phyloP scores from a whole-genome alignment of 345 rosid genomes.

The Ceriops tagal region DNA sequence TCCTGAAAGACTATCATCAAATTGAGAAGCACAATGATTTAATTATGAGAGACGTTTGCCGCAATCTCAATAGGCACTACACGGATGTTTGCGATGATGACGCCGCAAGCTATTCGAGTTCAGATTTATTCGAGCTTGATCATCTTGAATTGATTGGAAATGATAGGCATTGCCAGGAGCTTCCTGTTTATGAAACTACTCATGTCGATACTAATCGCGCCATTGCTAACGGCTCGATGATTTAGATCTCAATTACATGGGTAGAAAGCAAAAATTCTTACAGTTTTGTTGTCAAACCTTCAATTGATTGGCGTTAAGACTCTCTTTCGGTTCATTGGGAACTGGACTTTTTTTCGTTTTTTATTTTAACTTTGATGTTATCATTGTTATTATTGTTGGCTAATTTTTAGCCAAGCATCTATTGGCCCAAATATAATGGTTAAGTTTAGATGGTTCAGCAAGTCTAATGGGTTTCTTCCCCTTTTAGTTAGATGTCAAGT shows the following conservation, averaged over 20 bases:
- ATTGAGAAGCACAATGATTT: constrained; percentile 4
- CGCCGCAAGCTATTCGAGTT: constrained; percentile 43
- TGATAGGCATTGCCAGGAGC: constrained; percentile 37
- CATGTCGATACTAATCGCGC: constrained; percentile 37
- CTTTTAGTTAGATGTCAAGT: no score
- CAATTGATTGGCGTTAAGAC: neutral
- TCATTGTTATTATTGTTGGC: no score
- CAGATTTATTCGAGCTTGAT: constrained; percentile 61
- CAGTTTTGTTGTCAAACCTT: neutral
- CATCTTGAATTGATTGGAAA: constrained; percentile 28
- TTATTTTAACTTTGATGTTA: no score
- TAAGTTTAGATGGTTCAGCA: no score
- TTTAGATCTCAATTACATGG: neutral
- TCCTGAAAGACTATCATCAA: constrained; percentile 27
- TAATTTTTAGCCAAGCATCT: no score
- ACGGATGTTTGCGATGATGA: constrained; percentile 22
- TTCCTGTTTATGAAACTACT: constrained; percentile 62
- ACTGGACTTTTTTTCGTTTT: no score
- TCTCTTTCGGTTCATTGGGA: no score
- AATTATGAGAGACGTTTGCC: neutral
- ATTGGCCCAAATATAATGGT: no score
- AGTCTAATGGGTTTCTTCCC: no score
- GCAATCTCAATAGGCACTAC: neutral
- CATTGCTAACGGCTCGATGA: constrained; percentile 29
- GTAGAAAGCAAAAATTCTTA: neutral